These are phyloP conservation scores for Xerocomus tenax DNA, from an alignment of 1,284 basidiomycete genomes.

Conservation along the genomic window DNA sequence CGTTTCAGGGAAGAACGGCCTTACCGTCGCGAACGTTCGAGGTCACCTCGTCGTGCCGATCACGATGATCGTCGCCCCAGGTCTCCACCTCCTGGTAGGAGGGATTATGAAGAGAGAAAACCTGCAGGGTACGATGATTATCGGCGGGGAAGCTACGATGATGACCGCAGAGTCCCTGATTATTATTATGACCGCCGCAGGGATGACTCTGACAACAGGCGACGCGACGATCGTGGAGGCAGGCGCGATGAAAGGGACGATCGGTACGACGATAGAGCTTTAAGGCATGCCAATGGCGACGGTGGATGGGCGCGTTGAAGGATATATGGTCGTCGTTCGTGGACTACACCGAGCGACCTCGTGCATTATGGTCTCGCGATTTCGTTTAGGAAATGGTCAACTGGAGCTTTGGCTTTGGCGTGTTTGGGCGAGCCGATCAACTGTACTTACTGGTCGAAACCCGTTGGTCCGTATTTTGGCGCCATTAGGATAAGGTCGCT, in stretches of 20 bases:
- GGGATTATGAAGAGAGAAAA: constrained; percentile 70
- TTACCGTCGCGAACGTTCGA: constrained; percentile 63
- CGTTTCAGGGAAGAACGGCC: constrained; percentile 42
- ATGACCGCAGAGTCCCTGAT: constrained; percentile 70
- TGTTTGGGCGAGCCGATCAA: constrained; percentile 33
- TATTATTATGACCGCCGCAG: constrained; percentile 71
- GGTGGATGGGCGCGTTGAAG: constrained; percentile 59
- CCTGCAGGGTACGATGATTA: constrained; percentile 79
- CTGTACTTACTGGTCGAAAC: constrained; percentile 37
- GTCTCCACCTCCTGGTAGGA: constrained; percentile 62
- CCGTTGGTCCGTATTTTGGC: constrained; percentile 32
- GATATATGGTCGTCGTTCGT: constrained; percentile 34
- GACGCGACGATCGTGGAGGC: constrained; percentile 53
- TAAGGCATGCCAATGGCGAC: constrained; percentile 66
- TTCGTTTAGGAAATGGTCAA: constrained; percentile 35
- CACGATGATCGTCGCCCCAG: constrained; percentile 67
- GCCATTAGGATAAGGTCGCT: constrained; percentile 29
- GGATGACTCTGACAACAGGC: constrained; percentile 53
- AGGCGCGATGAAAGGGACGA: constrained; percentile 73
- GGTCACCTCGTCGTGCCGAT: constrained; percentile 57
- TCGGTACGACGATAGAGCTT: constrained; percentile 60
- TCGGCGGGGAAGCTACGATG: constrained; percentile 62
- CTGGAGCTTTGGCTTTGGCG: constrained; percentile 34
- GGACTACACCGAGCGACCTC: constrained; percentile 36
- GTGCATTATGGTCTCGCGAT: constrained; percentile 38